These are phyloP conservation scores for Bondarzewia mesenterica DNA, from an alignment of 1,284 basidiomycete genomes.

Conservation along the genomic window DNA sequence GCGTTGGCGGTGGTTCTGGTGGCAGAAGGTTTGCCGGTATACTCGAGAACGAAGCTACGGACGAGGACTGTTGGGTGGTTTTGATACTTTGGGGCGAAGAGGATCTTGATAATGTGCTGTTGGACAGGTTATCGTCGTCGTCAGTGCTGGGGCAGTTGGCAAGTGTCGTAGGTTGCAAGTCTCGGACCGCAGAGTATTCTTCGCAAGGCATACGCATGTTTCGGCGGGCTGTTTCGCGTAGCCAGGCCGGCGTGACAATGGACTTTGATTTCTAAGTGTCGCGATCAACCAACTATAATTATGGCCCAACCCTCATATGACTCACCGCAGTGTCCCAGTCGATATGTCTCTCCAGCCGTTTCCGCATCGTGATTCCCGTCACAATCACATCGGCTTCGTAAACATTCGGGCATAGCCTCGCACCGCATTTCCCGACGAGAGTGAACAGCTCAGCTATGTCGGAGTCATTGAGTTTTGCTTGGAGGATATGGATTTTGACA, in stretches of 20 bases:
- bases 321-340: constrained; percentile 55
- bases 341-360: constrained; percentile 61
- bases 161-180: constrained; percentile 38
- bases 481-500: constrained; percentile 44
- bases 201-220: constrained; percentile 39
- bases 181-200: constrained; percentile 44
- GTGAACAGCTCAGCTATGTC: constrained; percentile 36
- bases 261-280: constrained; percentile 45
- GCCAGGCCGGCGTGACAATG: constrained; percentile 63
- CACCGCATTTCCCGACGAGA: constrained; percentile 35
- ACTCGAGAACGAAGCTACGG: background rate
- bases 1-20: background rate
- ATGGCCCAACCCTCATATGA: constrained; percentile 8
- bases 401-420: constrained; percentile 29
- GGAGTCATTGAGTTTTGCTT: constrained; percentile 45
- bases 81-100: too few relatives aligned
- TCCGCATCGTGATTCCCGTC: constrained; percentile 55
- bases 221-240: constrained; percentile 43
- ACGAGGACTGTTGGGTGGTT: background rate
- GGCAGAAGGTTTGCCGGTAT: constrained; percentile 19
- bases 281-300: background rate
- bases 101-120: too few relatives aligned
- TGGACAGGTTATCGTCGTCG: background rate
- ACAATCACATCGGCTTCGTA: constrained; percentile 58
- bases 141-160: constrained; percentile 27